These are phyloP conservation scores for Ligustrum vulgare DNA, from an alignment of 257 asterid species.

Conservation along the genomic window DNA sequence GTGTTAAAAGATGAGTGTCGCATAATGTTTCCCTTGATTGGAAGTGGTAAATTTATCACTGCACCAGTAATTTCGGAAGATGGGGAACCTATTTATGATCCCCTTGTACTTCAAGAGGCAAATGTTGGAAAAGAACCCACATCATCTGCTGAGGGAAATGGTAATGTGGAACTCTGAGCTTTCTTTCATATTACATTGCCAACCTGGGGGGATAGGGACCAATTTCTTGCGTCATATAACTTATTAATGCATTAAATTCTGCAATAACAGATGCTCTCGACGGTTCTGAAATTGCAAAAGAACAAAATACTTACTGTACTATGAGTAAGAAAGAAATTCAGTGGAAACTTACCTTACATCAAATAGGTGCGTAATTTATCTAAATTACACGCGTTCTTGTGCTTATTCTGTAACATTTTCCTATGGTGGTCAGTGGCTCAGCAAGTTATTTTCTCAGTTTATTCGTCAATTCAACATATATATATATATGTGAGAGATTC, in stretches of 20 bases:
- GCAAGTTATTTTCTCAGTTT: not conserved
- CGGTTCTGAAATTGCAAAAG: conserved; percentile 23
- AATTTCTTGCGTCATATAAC: not conserved
- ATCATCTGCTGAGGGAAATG: conserved; percentile 21
- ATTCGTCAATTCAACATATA: not conserved
- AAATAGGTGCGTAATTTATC: conserved; percentile 68
- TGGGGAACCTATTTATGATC: conserved; percentile 83
- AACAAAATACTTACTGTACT: conserved; percentile 30
- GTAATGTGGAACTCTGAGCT: conserved; percentile 24
- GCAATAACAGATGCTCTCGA: conserved; percentile 25
- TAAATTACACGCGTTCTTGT: not conserved
- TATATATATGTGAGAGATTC: not conserved
- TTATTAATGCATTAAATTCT: not conserved
- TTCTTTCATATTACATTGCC: not conserved
- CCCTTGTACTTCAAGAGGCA: conserved; percentile 79
- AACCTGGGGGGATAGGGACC: not conserved
- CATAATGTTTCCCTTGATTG: conserved; percentile 82
- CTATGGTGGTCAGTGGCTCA: not conserved
- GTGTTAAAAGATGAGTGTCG: conserved; percentile 75
- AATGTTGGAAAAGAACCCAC: conserved; percentile 38
- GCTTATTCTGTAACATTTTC: not conserved
- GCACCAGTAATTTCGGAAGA: conserved; percentile 88
- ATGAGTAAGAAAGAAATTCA: conserved; percentile 76
- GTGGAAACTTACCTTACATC: conserved; percentile 91
- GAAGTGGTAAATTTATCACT: conserved; percentile 83